Evolutionary conservation across 768 basidiomycete genomes (phyloP).

Genomic region (Tulasnella sp.): DNA sequence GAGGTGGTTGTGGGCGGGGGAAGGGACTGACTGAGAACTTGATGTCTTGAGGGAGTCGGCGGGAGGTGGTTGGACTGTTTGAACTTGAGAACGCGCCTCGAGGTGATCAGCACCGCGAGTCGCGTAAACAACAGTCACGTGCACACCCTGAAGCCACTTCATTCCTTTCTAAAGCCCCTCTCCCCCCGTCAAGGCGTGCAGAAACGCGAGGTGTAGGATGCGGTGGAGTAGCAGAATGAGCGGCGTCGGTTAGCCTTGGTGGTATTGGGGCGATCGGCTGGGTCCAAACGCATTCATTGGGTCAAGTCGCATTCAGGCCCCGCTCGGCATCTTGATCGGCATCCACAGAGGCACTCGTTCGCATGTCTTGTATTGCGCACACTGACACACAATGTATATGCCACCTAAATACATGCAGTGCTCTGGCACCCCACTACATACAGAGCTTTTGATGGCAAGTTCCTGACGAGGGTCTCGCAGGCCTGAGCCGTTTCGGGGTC

Average conservation of each 20-base stretch:
- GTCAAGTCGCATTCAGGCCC: neutral
- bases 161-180: too few relatives aligned
- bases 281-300: neutral
- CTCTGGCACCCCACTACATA: too few relatives aligned
- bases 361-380: neutral
- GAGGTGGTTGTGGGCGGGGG: neutral
- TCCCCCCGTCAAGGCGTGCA: neutral
- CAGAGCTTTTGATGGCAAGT: too few relatives aligned
- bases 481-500: neutral
- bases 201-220: neutral
- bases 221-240: neutral
- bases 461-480: neutral
- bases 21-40: neutral
- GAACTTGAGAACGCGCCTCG: slow-evolving; percentile 14
- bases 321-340: neutral
- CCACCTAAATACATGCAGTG: too few relatives aligned
- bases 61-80: slow-evolving; percentile 8
- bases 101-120: slow-evolving; percentile 6
- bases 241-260: neutral
- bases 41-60: neutral
- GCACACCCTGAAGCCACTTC: neutral
- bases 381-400: too few relatives aligned
- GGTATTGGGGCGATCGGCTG: neutral
- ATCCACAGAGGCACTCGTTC: neutral
- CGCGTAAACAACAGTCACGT: slow-evolving; percentile 6